Evolutionary conservation across 1,284 basidiomycete genomes (phyloP), one percentile per base, ranked within the genome.

Genomic region (Leccinum pachyderme): DNA sequence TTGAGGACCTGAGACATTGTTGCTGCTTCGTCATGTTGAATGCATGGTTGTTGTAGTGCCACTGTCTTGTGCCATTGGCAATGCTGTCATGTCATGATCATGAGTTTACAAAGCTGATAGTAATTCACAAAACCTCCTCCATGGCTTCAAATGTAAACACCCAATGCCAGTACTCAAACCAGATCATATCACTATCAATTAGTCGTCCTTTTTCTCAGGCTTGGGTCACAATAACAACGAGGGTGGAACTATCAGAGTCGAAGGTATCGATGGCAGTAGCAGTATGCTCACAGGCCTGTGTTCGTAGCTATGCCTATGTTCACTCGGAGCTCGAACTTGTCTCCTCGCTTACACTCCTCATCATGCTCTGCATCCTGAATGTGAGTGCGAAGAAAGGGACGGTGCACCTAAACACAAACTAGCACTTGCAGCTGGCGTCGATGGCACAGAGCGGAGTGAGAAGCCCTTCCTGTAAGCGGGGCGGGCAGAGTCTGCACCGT

Each of bases 401-500:
- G 27, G 27, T 29, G 45, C 13, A 24, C 47, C 47, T 12, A 32
- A 47, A 18, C 31, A 31, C 32, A 35, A 59, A 3, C 75, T 75
- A 1, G 72, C 64, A 2, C 71, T 67, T 29, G 67, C 58, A 8
- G 63, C 63, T 3, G 67, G 71, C 9, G 64, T 67, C 6, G 67
- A 63, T 0, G 72, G 68, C n/a, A 69, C 65, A 3, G 71, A 63
- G 13, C 18, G 55, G 43, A 5, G 47, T 5, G 39, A 41, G 39
- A 41, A 18, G 39, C 18, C 39, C 8, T n/a, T 25, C 37, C 5
- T 24, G 2, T 22, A 41, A 41, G 22, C 18, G 11, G 7, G 22
- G 39, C 39, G 73, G 0, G 75, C 64, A 47, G 79, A 75, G 63
- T 87, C 83, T 7, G 78, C 75, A 2, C 87, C 89, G 1, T n/a